These are phyloP conservation scores for Ophiostoma sp. DNA, from an alignment of 2,329 filamentous ascomycete genomes.

Conservation along the genomic window DNA sequence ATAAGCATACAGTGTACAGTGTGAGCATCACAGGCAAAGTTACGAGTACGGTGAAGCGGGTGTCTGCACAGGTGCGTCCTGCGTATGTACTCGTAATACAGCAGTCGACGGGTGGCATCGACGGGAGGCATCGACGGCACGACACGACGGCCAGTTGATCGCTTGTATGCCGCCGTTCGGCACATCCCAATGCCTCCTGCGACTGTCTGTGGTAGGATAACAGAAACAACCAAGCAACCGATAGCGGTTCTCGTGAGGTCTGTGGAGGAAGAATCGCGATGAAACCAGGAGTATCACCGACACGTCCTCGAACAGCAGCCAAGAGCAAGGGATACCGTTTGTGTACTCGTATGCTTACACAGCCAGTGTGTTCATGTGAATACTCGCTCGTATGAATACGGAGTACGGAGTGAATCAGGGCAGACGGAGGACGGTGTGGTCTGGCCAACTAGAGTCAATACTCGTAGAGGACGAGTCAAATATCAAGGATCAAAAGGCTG, in stretches of 20 bases:
- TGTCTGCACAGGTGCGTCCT: not conserved
- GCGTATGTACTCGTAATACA: not conserved
- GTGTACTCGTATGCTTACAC: no score
- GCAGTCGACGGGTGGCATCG: not conserved
- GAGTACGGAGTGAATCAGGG: not conserved
- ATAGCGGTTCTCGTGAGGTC: no score
- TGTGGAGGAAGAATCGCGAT: not conserved
- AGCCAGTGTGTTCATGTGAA: no score
- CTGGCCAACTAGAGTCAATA: not conserved
- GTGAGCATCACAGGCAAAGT: no score
- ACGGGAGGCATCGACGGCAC: not conserved
- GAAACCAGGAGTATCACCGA: slow-evolving; percentile 3
- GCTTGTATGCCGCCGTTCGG: not conserved
- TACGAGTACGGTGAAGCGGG: not conserved
- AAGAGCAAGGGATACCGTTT: not conserved
- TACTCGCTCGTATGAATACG: not conserved
- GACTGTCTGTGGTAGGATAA: not conserved
- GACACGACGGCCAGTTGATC: not conserved
- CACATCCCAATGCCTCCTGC: no score
- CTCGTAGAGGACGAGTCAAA: not conserved
- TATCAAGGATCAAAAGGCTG: no score
- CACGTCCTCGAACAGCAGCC: slow-evolving; percentile 4
- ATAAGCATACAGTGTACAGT: not conserved
- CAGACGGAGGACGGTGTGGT: not conserved
- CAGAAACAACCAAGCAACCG: not conserved